A percentile compares a stretch with the other conserved stretches of the same genome.
Evolutionary conservation across 1,284 basidiomycete genomes (phyloP).

Genomic region (Stereum hirsutum): DNA sequence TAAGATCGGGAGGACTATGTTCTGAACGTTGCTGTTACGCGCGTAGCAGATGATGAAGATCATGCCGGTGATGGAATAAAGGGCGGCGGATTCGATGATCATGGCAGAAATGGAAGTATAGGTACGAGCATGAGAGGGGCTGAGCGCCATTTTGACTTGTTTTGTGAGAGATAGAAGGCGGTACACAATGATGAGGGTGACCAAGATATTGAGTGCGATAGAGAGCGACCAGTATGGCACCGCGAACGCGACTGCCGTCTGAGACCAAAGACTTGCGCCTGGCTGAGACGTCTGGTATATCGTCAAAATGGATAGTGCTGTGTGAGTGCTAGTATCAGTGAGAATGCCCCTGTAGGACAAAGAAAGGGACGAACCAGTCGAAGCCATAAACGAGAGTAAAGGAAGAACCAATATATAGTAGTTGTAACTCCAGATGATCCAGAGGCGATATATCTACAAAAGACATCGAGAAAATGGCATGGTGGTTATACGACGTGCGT

Average conservation of each 20-base stretch:
- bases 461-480: too few relatives aligned
- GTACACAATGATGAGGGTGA: conserved; percentile 14
- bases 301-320: neutral
- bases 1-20: neutral
- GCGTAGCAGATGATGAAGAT: conserved; percentile 9
- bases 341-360: neutral
- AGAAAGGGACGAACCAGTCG: neutral
- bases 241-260: conserved; percentile 6
- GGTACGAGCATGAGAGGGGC: neutral
- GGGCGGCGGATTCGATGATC: conserved; percentile 15
- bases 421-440: neutral
- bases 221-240: conserved; percentile 17
- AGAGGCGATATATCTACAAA: neutral
- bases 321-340: neutral
- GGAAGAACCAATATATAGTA: neutral
- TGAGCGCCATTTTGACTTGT: neutral
- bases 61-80: conserved; percentile 11
- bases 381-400: neutral
- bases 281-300: neutral
- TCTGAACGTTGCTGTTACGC: conserved; percentile 4
- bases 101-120: conserved; percentile 14
- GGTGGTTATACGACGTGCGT: too few relatives aligned
- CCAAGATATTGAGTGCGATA: conserved; percentile 14
- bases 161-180: conserved; percentile 9
- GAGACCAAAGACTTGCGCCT: neutral